Conservation (phyloP, 1,284 basidiomycete species). For the Ceratobasidium sp. region DNA sequence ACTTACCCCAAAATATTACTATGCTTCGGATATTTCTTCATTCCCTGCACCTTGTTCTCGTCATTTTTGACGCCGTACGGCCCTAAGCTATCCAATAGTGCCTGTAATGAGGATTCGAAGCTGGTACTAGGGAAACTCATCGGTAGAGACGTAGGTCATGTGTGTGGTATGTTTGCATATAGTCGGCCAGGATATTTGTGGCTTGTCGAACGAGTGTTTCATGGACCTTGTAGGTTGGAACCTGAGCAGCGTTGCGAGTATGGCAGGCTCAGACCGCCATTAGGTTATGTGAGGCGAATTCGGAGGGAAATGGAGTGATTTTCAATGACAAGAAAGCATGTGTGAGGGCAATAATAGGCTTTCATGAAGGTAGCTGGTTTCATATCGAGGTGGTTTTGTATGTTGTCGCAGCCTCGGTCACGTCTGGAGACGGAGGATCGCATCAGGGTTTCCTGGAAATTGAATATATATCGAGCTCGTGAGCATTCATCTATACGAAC, state of each 20-base stretch:
- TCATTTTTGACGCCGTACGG: constrained; percentile 78
- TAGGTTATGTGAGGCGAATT: constrained; percentile 54
- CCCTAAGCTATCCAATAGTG: constrained; percentile 78
- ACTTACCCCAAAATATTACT: constrained; percentile 62
- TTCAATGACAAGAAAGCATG: too few relatives aligned
- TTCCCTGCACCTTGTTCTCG: constrained; percentile 69
- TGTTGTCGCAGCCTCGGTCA: constrained; percentile 87
- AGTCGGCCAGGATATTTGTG: constrained; percentile 87
- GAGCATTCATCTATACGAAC: not conserved
- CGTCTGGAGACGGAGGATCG: constrained; percentile 92
- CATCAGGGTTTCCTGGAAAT: constrained; percentile 84
- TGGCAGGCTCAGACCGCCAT: constrained; percentile 51
- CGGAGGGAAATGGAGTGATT: too few relatives aligned
- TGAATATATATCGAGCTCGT: not conserved
- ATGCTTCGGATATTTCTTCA: constrained; percentile 92
- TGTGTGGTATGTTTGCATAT: constrained; percentile 91
- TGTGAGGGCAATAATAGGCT: too few relatives aligned
- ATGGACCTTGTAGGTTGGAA: constrained; percentile 69
- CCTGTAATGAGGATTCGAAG: constrained; percentile 93
- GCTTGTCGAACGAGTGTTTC: constrained; percentile 85
- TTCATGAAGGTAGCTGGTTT: constrained; percentile 71
- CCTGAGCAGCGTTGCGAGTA: constrained; percentile 63
- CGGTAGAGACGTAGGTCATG: constrained; percentile 91
- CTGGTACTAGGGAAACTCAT: constrained; percentile 87
- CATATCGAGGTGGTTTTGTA: constrained; percentile 85